phyloP scores from a whole-genome alignment of 441 rosid genomes.

The Gossypium trilobum region DNA sequence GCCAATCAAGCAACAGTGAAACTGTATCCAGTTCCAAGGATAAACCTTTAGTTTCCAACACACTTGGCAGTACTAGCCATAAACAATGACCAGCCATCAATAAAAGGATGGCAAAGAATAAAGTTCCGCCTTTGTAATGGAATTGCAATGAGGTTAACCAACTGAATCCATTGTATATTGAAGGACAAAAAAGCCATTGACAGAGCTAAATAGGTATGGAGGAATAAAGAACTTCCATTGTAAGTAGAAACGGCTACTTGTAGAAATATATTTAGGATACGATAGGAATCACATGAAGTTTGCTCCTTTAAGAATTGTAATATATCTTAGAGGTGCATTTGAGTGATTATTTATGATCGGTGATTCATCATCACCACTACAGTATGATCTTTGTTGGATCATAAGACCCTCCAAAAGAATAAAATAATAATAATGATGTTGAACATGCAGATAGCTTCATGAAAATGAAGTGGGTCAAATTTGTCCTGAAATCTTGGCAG shows the following conservation, averaged over 20 bases:
- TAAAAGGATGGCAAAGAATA: conserved; percentile 14
- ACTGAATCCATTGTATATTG: conserved; percentile 33
- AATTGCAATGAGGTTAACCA: conserved; percentile 24
- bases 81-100: conserved; percentile 44
- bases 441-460: background rate
- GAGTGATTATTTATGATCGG: conserved; percentile 15
- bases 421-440: background rate
- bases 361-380: background rate
- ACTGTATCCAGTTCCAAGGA: conserved; percentile 53
- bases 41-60: conserved; percentile 45
- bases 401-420: background rate
- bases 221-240: conserved; percentile 28
- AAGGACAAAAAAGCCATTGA: conserved; percentile 29
- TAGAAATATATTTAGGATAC: conserved; percentile 20
- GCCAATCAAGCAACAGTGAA: conserved; percentile 45
- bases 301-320: conserved; percentile 18
- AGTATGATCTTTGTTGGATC: conserved; percentile 10
- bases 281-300: conserved; percentile 33
- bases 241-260: conserved; percentile 41
- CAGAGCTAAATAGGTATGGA: conserved; percentile 29
- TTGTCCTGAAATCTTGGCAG: background rate
- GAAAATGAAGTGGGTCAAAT: background rate
- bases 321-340: conserved; percentile 24
- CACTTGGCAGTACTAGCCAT: conserved; percentile 42
- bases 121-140: conserved; percentile 20